Base-by-base conservation (phyloP, 1,139 yeast genomes). In the Geotrichum fermentans region DNA sequence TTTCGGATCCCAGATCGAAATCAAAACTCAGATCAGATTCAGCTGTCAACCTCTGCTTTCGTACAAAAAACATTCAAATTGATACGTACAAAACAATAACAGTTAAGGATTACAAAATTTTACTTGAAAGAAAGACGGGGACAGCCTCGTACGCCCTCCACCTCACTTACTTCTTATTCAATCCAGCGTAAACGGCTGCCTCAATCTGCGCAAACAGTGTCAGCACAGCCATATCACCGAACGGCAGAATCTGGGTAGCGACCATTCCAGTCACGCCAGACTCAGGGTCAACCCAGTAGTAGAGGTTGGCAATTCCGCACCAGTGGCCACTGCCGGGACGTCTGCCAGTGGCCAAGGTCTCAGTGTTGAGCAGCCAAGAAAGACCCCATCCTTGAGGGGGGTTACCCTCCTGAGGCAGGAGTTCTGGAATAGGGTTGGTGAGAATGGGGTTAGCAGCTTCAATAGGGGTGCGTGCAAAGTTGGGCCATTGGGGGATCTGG, bases 271-370 rank as follows among this genome's bases (percentile, higher is more conserved):
- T 78, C 33, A 74, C 58, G 14, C 67, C 64, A 50, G 72, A 73
- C 21, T 70, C 61, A 40, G 67, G 57, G 53, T 75, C 80, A 17
- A 74, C 61, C 78, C 79, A 75, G 59, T 64, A 75, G 57, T 58
- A 72, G 37, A 73, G 62, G 55, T 73, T 75, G 21, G 74, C 75
- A 49, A 74, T 60, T 0, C 79, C 79, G 35, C 70, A 63, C 79
- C 80, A 75, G 56, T 68, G 70, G 18, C 70, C 55, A 4, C 73
- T 56, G 0, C 73, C 72, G 13, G 58, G 56, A 1, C 75, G 72
- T 52, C 78, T 62, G 1, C 79, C 79, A n/a, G 52, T 50, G 13
- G 47, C 39, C 4, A 14, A 33, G 16, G 35, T 21, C 17, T 40
- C 38, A n/a, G 36, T 26, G 30, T 52, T 49, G 30, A 52, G 49